phyloP scores from a whole-genome alignment of 2,329 filamentous ascomycete species.

The Colletotrichum lentis region DNA sequence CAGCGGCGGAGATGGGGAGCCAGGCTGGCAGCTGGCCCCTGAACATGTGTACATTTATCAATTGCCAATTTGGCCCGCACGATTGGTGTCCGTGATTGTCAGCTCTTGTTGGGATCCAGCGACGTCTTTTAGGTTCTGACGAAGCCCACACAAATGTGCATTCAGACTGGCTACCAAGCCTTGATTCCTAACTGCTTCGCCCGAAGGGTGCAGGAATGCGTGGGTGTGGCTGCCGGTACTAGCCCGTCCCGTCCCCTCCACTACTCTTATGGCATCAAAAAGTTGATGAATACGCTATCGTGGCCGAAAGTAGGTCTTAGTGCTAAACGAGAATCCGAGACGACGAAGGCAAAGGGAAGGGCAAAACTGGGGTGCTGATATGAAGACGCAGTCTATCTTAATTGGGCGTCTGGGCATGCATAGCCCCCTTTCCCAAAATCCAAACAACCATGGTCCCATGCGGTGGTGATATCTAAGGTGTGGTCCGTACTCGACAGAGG shows the following conservation, averaged over 20 bases:
- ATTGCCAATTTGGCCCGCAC: conserved; percentile 9
- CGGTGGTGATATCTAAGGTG: background rate
- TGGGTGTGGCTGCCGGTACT: conserved; percentile 8
- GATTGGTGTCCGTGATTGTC: background rate
- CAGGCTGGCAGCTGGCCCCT: background rate
- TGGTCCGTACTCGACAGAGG: background rate
- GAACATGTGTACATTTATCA: background rate
- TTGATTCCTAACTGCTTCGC: conserved; percentile 3
- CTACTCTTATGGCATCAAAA: background rate
- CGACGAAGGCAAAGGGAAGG: no score
- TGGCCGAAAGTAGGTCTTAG: background rate
- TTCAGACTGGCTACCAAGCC: conserved; percentile 9
- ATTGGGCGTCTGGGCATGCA: no score
- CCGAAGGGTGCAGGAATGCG: conserved; percentile 5
- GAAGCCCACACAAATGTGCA: background rate
- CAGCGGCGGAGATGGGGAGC: background rate
- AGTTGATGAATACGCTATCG: background rate
- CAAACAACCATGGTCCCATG: background rate
- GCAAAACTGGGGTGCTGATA: no score
- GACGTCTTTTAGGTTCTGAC: conserved; percentile 32
- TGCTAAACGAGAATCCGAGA: background rate
- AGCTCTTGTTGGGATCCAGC: conserved; percentile 12
- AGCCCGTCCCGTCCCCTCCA: background rate
- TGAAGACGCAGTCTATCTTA: background rate
- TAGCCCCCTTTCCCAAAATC: background rate